Conservation (phyloP, 208 protist genomes). For the Acanthamoeba sp. region DNA sequence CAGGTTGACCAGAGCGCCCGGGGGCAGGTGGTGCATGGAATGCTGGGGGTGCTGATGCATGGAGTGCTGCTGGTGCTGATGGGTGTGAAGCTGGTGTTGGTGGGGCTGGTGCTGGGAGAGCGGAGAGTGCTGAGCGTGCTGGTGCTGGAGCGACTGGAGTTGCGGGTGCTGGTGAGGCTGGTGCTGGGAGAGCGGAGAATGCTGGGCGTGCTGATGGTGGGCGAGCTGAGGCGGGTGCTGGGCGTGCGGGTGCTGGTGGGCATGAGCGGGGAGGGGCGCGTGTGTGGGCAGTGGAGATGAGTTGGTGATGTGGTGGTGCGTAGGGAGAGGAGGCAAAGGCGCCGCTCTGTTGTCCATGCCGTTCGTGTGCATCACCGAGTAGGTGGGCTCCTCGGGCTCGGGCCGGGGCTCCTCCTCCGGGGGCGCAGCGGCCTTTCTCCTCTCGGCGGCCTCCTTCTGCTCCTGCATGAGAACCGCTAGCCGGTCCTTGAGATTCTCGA, state of each 20-base stretch:
- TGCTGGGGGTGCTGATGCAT: not conserved
- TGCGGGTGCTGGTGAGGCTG: not conserved
- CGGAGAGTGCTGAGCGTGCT: not conserved
- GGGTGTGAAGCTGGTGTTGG: not conserved
- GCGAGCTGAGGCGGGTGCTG: not conserved
- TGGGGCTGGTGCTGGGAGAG: not conserved
- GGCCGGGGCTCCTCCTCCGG: not conserved
- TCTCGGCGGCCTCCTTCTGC: slow-evolving; percentile 46
- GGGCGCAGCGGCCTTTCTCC: slow-evolving; percentile 32
- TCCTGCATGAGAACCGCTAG: slow-evolving; percentile 54
- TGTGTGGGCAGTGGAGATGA: not conserved
- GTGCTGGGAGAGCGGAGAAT: not conserved
- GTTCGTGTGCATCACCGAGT: slow-evolving; percentile 3
- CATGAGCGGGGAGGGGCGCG: not conserved
- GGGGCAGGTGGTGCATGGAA: not conserved
- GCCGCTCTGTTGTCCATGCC: not conserved
- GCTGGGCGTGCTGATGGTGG: not conserved
- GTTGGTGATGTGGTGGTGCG: not conserved
- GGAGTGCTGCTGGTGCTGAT: not conserved
- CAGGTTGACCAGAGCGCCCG: not conserved
- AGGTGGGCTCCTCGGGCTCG: slow-evolving; percentile 2
- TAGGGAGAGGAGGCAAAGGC: not conserved
- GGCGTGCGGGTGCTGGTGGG: not conserved
- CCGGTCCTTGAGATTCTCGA: slow-evolving; percentile 33
- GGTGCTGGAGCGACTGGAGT: not conserved